Conservation (phyloP, 345 rosid genomes). For the Hibiscus tridactylites region DNA sequence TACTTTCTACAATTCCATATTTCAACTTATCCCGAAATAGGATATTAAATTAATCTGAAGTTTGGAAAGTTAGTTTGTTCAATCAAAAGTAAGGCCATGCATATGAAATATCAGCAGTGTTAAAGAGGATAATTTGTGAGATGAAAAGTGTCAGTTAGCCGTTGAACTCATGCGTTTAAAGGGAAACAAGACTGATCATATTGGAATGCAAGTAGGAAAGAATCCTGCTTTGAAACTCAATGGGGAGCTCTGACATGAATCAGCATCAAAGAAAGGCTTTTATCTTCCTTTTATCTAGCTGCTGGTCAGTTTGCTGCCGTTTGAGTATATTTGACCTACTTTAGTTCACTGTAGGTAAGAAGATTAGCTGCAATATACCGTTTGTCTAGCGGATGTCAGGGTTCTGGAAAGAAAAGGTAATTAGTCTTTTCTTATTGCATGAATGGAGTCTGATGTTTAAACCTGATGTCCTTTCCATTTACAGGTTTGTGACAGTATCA, state of each 20-base stretch:
- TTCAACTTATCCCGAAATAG: background rate
- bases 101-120: too few species aligned
- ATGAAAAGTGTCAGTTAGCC: background rate
- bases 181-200: background rate
- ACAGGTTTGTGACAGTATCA: constrained; percentile 68
- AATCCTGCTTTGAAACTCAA: background rate
- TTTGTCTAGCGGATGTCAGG: constrained; percentile 49
- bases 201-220: background rate
- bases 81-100: background rate
- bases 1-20: background rate
- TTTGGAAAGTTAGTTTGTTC: background rate
- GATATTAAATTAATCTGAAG: background rate
- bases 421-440: background rate
- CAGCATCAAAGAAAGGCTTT: background rate
- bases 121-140: background rate
- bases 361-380: constrained; percentile 71
- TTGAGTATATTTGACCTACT: constrained; percentile 14
- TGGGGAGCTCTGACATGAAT: background rate
- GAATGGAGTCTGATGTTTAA: constrained; percentile 9
- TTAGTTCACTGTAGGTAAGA: constrained; percentile 35
- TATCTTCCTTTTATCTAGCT: background rate
- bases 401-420: constrained; percentile 86
- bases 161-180: background rate
- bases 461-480: constrained; percentile 3
- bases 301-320: background rate